phyloP scores from a whole-genome alignment of 2,329 filamentous ascomycete genomes.

The Zymoseptoria crescenta region DNA sequence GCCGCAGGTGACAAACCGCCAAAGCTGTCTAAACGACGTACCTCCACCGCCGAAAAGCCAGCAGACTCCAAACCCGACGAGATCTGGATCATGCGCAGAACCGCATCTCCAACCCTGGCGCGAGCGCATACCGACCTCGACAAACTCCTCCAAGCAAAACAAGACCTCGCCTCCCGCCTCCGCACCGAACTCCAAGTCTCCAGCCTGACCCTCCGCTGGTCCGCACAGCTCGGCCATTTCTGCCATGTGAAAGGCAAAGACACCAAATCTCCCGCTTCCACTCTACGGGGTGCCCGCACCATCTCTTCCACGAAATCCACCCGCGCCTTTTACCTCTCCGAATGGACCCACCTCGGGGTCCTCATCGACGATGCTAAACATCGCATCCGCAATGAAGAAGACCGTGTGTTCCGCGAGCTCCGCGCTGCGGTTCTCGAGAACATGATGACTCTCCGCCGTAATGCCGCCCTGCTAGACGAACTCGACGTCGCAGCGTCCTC shows the following conservation, averaged over 20 bases:
- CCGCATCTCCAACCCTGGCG: constrained; percentile 59
- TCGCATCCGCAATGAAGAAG: constrained; percentile 76
- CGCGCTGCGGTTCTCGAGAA: constrained; percentile 71
- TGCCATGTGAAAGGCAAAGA: constrained; percentile 85
- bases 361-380: constrained; percentile 69
- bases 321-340: constrained; percentile 70
- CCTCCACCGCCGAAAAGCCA: constrained; percentile 2
- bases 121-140: constrained; percentile 62
- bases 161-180: constrained; percentile 52
- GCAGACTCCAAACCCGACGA: constrained; percentile 34
- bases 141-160: constrained; percentile 53
- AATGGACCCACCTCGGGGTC: constrained; percentile 77
- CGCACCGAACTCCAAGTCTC: constrained; percentile 48
- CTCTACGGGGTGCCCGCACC: constrained; percentile 41
- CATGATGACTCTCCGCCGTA: constrained; percentile 77
- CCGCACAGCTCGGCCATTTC: constrained; percentile 77
- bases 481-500: constrained; percentile 86
- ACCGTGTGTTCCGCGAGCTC: constrained; percentile 66
- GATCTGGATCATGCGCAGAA: constrained; percentile 55
- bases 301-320: constrained; percentile 78
- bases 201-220: constrained; percentile 75
- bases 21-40: constrained; percentile 19
- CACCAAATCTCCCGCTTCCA: constrained; percentile 39
- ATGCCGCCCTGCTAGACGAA: constrained; percentile 86
- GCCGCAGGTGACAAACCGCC: constrained; percentile 48